Evolutionary conservation across 164 flowering plant genomes (phyloP).

Genomic region (Kingdonia uniflora): DNA sequence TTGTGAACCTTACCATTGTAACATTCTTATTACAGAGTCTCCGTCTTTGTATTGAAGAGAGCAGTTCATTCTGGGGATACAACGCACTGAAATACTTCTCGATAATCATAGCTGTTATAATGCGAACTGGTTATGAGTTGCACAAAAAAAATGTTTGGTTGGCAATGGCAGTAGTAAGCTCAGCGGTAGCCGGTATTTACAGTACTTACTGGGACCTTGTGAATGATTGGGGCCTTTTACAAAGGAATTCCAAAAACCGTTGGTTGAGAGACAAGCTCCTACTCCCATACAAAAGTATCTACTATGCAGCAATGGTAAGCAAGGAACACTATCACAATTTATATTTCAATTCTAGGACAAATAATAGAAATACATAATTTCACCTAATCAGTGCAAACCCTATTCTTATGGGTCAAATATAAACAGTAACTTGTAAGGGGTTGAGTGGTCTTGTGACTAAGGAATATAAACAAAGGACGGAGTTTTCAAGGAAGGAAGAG

Average conservation of each 20-base stretch:
- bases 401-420: no score
- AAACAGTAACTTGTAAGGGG: no score
- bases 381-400: no score
- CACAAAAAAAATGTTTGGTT: constrained; percentile 32
- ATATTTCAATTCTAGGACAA: no score
- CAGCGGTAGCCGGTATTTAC: constrained; percentile 35
- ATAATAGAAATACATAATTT: no score
- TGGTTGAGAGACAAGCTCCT: constrained; percentile 19
- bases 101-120: constrained; percentile 50
- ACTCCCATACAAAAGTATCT: no score
- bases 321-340: no score
- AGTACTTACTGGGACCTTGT: constrained; percentile 68
- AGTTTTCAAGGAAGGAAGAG: no score
- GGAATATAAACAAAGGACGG: no score
- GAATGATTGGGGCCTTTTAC: constrained; percentile 68
- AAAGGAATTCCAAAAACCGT: constrained; percentile 42
- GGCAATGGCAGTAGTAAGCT: constrained; percentile 40
- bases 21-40: constrained; percentile 34
- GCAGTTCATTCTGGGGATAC: constrained; percentile 35
- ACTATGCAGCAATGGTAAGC: no score
- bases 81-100: constrained; percentile 55
- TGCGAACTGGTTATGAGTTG: constrained; percentile 41
- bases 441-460: no score
- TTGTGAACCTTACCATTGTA: not conserved
- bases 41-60: constrained; percentile 51